Evolutionary conservation across 2,329 filamentous ascomycete species (phyloP).

Genomic region (Cadophora sp.): DNA sequence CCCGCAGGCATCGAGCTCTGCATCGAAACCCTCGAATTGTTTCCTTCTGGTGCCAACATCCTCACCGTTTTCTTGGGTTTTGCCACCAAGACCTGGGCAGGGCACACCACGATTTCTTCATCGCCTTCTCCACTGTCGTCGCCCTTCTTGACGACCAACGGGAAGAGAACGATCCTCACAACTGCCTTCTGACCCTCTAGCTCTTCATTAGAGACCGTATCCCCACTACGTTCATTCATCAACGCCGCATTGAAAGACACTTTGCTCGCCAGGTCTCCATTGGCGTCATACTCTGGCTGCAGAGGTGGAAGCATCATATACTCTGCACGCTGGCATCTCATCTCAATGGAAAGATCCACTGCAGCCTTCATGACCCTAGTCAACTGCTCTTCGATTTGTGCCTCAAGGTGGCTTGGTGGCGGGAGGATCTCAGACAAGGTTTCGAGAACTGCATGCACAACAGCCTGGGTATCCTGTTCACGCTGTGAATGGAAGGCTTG

Average conservation of each 20-base stretch:
- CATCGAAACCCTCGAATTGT: slow-evolving; percentile 41
- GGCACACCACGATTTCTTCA: slow-evolving; percentile 93
- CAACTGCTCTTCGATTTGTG: slow-evolving; percentile 82
- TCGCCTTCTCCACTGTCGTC: slow-evolving; percentile 87
- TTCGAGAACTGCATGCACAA: slow-evolving; percentile 89
- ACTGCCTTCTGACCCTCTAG: slow-evolving; percentile 78
- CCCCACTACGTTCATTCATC: slow-evolving; percentile 90
- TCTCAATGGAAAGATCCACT: slow-evolving; percentile 90
- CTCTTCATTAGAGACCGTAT: slow-evolving; percentile 73
- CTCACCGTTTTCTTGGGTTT: slow-evolving; percentile 44
- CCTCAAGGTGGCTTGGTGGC: slow-evolving; percentile 80
- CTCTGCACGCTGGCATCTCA: slow-evolving; percentile 95
- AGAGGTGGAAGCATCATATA: slow-evolving; percentile 98
- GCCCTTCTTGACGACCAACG: slow-evolving; percentile 94
- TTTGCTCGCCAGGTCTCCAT: slow-evolving; percentile 86
- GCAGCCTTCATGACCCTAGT: slow-evolving; percentile 88
- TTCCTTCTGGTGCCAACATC: slow-evolving; percentile 38
- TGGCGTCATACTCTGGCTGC: slow-evolving; percentile 92
- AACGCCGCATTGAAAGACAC: slow-evolving; percentile 91
- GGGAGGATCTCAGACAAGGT: slow-evolving; percentile 85
- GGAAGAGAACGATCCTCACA: slow-evolving; percentile 93
- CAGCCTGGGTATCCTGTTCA: slow-evolving; percentile 89
- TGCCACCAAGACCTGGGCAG: slow-evolving; percentile 89
- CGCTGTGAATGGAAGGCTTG: slow-evolving; percentile 83
- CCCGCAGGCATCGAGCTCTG: slow-evolving; percentile 44